A percentile compares a stretch with the other conserved stretches of the same genome.
Evolutionary conservation across 2,329 filamentous ascomycete genomes (phyloP).

Genomic region (Phialophora macrospora): DNA sequence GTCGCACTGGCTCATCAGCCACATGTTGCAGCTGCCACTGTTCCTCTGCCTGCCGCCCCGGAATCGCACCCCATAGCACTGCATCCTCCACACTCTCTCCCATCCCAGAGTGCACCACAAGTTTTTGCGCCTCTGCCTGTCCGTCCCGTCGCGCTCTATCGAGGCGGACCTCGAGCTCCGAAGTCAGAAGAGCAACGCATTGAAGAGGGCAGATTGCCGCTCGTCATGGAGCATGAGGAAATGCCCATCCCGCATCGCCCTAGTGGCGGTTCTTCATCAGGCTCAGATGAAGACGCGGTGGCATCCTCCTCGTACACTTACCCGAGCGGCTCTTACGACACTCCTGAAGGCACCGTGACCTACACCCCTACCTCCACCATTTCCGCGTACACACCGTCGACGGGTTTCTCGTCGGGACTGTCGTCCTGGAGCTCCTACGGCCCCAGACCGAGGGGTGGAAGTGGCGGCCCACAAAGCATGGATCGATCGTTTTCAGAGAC

Average conservation of each 20-base stretch:
- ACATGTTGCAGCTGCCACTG: slow-evolving; percentile 8
- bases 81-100: slow-evolving; percentile 3
- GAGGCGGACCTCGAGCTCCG: slow-evolving; percentile 26
- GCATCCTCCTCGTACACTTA: slow-evolving; percentile 45
- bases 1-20: slow-evolving; percentile 21
- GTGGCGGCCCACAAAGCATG: slow-evolving; percentile 49
- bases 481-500: slow-evolving; percentile 35
- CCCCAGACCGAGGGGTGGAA: slow-evolving; percentile 51
- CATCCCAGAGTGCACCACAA: slow-evolving; percentile 24
- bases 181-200: slow-evolving; percentile 33
- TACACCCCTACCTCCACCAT: slow-evolving; percentile 43
- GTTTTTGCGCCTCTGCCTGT: slow-evolving; percentile 31
- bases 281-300: slow-evolving; percentile 48
- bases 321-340: slow-evolving; percentile 43
- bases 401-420: slow-evolving; percentile 40
- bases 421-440: slow-evolving; percentile 46
- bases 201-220: slow-evolving; percentile 34
- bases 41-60: slow-evolving; percentile 2
- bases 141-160: slow-evolving; percentile 17
- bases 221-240: slow-evolving; percentile 51
- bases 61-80: slow-evolving; percentile 23
- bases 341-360: slow-evolving; percentile 42
- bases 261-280: slow-evolving; percentile 45
- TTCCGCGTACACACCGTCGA: slow-evolving; percentile 41
- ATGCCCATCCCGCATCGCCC: slow-evolving; percentile 49